A percentile compares a stretch with the other conserved stretches of the same genome.
Conservation (phyloP, 495 filamentous ascomycete genomes). For the Aspergillus affinis region DNA sequence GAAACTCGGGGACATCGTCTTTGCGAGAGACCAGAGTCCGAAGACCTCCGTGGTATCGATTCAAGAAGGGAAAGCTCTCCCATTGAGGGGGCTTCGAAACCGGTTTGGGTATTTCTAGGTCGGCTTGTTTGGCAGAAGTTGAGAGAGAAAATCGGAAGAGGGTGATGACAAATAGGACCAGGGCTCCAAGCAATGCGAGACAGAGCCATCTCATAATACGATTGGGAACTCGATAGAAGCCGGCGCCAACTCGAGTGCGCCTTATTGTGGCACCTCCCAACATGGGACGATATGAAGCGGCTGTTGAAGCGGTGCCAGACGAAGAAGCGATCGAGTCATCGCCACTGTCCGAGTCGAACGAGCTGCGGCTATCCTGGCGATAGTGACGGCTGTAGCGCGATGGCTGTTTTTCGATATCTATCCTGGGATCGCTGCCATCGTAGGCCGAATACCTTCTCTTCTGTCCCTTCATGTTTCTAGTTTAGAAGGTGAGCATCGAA, state of each 20-base stretch:
- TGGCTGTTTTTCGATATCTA: slow-evolving; percentile 42
- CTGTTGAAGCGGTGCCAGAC: neutral
- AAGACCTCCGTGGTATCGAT: slow-evolving; percentile 82
- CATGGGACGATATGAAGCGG: slow-evolving; percentile 57
- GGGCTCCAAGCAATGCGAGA: slow-evolving; percentile 61
- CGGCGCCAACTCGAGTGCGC: slow-evolving; percentile 36
- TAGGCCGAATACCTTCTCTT: slow-evolving; percentile 36
- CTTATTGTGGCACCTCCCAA: slow-evolving; percentile 41
- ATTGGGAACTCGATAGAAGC: slow-evolving; percentile 59
- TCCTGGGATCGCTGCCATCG: slow-evolving; percentile 22
- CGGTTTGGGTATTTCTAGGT: slow-evolving; percentile 52
- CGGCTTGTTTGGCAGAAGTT: slow-evolving; percentile 59
- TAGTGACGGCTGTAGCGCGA: slow-evolving; percentile 23
- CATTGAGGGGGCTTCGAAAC: slow-evolving; percentile 65
- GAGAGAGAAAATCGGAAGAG: slow-evolving; percentile 67
- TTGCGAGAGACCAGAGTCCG: slow-evolving; percentile 59
- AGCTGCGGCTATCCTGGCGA: slow-evolving; percentile 27
- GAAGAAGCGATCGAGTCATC: slow-evolving; percentile 29
- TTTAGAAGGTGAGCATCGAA: slow-evolving; percentile 5
- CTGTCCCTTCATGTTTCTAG: slow-evolving; percentile 37
- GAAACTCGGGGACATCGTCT: slow-evolving; percentile 74
- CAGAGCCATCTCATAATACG: slow-evolving; percentile 71
- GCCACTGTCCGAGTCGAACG: slow-evolving; percentile 29
- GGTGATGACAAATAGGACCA: slow-evolving; percentile 70
- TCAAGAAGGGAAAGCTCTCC: slow-evolving; percentile 80